Evolutionary conservation across 2,329 filamentous ascomycete genomes (phyloP).

Genomic region (Fusarium sp.): DNA sequence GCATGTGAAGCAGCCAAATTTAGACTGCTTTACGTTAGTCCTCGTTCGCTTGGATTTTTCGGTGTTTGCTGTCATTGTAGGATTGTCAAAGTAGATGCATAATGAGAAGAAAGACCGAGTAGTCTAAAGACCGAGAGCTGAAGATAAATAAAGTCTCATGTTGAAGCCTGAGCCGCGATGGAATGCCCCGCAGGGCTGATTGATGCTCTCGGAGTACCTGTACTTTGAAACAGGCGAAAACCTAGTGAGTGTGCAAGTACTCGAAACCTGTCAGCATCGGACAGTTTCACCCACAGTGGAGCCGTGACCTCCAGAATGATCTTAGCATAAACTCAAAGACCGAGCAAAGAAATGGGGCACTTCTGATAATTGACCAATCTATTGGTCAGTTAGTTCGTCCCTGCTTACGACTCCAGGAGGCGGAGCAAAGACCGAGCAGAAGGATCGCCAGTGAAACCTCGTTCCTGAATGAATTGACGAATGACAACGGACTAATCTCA

Average conservation of each 20-base stretch:
- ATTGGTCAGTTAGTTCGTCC: neutral
- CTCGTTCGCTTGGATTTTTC: conserved; percentile 30
- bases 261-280: neutral
- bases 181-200: neutral
- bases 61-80: neutral
- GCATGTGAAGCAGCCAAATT: conserved; percentile 42
- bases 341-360: neutral
- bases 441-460: neutral
- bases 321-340: conserved; percentile 16
- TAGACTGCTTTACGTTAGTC: conserved; percentile 42
- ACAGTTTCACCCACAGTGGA: neutral
- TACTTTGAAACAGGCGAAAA: fast-evolving
- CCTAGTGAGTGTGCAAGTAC: neutral
- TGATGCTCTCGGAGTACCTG: neutral
- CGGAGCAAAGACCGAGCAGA: conserved; percentile 15
- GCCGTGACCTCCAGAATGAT: neutral
- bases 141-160: neutral
- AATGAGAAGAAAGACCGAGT: conserved; percentile 9
- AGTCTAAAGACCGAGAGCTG: conserved; percentile 11
- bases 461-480: neutral
- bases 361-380: fast-evolving
- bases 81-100: too few relatives aligned
- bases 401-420: conserved; percentile 2
- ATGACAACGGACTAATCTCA: fast-evolving
- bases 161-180: neutral